These are phyloP conservation scores for Pythium monospermum DNA, from an alignment of 352 stramenopile genomes.

Conservation along the genomic window DNA sequence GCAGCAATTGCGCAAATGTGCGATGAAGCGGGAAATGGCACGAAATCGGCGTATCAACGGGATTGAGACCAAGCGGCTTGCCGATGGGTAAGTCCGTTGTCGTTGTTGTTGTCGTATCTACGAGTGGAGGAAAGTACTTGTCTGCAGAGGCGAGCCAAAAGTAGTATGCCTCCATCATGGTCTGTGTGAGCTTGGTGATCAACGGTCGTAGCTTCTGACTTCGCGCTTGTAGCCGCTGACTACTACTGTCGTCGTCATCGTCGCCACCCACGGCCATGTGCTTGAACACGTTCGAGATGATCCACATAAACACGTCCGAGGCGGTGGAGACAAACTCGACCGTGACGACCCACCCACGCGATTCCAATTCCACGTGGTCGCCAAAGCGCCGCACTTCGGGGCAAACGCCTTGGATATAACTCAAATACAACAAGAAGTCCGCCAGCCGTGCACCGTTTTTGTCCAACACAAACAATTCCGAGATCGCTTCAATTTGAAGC, in stretches of 20 bases:
- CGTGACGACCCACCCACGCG: constrained; percentile 73
- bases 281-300: constrained; percentile 79
- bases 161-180: constrained; percentile 71
- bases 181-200: constrained; percentile 51
- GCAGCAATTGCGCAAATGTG: constrained; percentile 65
- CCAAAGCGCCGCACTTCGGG: constrained; percentile 55
- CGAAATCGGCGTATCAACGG: constrained; percentile 61
- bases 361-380: constrained; percentile 75
- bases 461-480: constrained; percentile 80
- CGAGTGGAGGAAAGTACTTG: constrained; percentile 62
- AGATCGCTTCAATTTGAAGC: constrained; percentile 96
- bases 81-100: constrained; percentile 59
- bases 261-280: constrained; percentile 22
- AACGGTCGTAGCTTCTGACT: constrained; percentile 15
- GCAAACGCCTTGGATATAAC: constrained; percentile 72
- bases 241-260: not conserved
- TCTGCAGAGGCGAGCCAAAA: constrained; percentile 72
- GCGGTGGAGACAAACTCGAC: constrained; percentile 83
- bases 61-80: constrained; percentile 43
- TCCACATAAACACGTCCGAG: constrained; percentile 74
- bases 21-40: constrained; percentile 82
- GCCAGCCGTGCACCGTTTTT: constrained; percentile 50
- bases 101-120: constrained; percentile 19
- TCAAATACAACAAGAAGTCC: constrained; percentile 67
- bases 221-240: constrained; percentile 1